Evolutionary conservation across 352 stramenopile genomes (phyloP).

Genomic region (Pythium brachiatum): DNA sequence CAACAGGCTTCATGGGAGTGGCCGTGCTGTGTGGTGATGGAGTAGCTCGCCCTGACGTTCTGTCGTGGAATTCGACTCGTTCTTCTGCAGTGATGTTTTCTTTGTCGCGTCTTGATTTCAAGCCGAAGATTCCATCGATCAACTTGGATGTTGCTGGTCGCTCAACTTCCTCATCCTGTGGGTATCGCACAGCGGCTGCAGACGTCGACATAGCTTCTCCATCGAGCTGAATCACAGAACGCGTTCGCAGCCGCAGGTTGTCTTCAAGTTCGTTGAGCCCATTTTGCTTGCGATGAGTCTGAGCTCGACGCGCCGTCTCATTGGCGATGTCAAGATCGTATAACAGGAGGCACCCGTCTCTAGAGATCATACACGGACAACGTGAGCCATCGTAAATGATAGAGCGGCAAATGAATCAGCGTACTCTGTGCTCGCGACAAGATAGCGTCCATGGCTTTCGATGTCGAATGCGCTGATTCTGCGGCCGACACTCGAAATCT

Average conservation of each 20-base stretch:
- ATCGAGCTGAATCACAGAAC: conserved; percentile 31
- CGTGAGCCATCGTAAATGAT: too few relatives aligned
- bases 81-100: conserved; percentile 16
- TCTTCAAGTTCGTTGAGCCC: conserved; percentile 45
- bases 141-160: conserved; percentile 61
- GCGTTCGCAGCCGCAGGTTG: conserved; percentile 34
- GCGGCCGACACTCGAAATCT: conserved; percentile 55
- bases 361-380: conserved; percentile 21
- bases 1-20: conserved; percentile 1
- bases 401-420: not conserved
- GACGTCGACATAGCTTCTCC: not conserved
- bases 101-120: conserved; percentile 25
- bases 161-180: conserved; percentile 10
- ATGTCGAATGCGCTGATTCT: conserved; percentile 67
- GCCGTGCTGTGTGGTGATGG: conserved; percentile 2
- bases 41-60: conserved; percentile 3
- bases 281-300: conserved; percentile 37
- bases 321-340: conserved; percentile 80
- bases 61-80: conserved; percentile 22
- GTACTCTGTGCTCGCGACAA: conserved; percentile 67
- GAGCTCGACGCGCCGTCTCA: conserved; percentile 46
- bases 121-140: conserved; percentile 73
- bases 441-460: conserved; percentile 65
- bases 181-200: not conserved
- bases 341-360: conserved; percentile 72